Base-by-base conservation (phyloP, 2,329 filamentous ascomycete genomes). In the Cyphellophora europaea region DNA sequence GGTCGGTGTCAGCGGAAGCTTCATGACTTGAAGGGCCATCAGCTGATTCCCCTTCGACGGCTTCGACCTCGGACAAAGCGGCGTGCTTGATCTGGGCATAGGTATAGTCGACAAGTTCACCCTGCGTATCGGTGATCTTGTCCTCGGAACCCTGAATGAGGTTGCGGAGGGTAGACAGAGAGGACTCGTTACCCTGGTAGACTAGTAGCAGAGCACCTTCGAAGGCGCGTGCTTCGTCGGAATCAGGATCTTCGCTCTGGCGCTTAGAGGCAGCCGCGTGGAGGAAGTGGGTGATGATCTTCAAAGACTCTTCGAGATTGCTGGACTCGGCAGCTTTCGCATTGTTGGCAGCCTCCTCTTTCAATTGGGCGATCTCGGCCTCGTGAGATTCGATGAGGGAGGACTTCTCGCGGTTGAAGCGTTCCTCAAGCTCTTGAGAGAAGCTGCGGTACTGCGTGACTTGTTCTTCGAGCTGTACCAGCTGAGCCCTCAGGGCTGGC, bases 171-270 rank as follows among this genome's bases (percentile, higher is more conserved):
- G 72, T 68, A 18, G 62, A 61, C 10, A 80, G 72, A 19, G 76
- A 74, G 44, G 67, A 62, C 28, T 67, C 59, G 39, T 75, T 73
- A 27, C 76, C 76, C 43, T 73, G 74, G 46, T 80, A 80, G 19
- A 79, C 71, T 48, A 76, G 64, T 40, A 76, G 63, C 37, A 80
- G 56, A 8, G 72, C 73, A 40, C 74, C 75, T 57, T 80, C 76
- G 42, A 79, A 79, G 11, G 74, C 76, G 50, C 67, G 71, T 45
- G 63, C 72, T 48, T 78, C 71, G 11, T 67, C 63, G 3, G 69
- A 67, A 35, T 69, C 66, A 32, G 72, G 69, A 41, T 78, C 73
- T 33, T 74, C 71, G 27, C 65, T 59, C 38, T 70, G 70, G 44
- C 76, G 67, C 56, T 74, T 71, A 32, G 70, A 69, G 40, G 76